phyloP scores from a whole-genome alignment of 1,284 basidiomycete species.

The Cutaneotrichosporon dermatis region DNA sequence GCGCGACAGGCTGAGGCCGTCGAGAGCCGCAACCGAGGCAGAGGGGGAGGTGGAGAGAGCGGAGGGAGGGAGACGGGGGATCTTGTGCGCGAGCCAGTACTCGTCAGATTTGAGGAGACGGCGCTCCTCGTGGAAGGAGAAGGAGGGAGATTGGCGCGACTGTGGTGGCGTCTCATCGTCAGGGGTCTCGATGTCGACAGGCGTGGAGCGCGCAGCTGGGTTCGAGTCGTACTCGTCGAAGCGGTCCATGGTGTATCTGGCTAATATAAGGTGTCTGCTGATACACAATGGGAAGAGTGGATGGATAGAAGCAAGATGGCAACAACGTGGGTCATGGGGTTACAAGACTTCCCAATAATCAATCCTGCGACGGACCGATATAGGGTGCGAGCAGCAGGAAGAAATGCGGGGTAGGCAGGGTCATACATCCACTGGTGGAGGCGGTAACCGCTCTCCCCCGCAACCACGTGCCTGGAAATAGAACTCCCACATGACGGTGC shows the following conservation, averaged over 20 bases:
- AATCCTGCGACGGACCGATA: too few relatives aligned
- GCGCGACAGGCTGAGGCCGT: background rate
- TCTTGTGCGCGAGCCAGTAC: slow-evolving; percentile 46
- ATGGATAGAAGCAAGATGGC: background rate
- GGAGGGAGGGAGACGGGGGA: slow-evolving; percentile 39
- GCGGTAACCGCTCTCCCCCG: background rate
- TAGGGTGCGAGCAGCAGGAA: too few relatives aligned
- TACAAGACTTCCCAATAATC: too few relatives aligned
- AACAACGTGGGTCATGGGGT: background rate
- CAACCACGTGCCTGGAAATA: background rate
- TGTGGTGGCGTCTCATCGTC: slow-evolving; percentile 13
- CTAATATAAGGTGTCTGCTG: background rate
- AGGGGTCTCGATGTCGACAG: background rate
- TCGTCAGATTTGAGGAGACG: slow-evolving; percentile 45
- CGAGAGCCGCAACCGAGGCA: background rate
- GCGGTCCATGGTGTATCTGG: background rate
- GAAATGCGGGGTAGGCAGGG: too few relatives aligned
- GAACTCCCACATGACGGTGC: too few relatives aligned
- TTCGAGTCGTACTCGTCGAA: background rate
- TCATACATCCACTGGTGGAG: background rate
- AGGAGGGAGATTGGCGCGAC: slow-evolving; percentile 40
- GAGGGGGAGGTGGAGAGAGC: slow-evolving; percentile 17
- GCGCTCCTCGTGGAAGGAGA: slow-evolving; percentile 47
- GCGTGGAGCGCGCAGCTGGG: background rate
- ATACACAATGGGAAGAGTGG: background rate